Percentiles rank a stretch among this genome's conserved stretches.
Conservation (phyloP, 73 alveolate genomes). For the Blepharisma japonicum region DNA sequence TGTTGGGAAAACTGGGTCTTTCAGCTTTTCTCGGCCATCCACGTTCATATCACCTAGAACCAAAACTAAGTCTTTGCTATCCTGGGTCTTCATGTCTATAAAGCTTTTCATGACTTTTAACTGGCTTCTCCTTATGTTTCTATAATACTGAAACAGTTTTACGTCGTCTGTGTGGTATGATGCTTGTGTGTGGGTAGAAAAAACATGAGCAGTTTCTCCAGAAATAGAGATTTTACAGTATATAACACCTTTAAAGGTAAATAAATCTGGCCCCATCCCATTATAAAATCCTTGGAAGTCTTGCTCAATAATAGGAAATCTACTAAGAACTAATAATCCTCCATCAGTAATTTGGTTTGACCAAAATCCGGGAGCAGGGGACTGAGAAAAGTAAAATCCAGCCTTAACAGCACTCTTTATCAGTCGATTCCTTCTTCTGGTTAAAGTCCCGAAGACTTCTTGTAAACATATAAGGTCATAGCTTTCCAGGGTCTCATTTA, state of each 20-base stretch:
- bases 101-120: background rate
- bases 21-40: constrained; percentile 26
- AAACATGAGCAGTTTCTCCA: background rate
- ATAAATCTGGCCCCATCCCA: background rate
- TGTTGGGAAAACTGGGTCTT: constrained; percentile 5
- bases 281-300: background rate
- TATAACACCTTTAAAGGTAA: constrained; percentile 12
- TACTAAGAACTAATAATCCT: background rate
- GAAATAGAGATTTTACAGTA: background rate
- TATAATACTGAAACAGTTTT: background rate
- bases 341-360: background rate
- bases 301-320: constrained; percentile 6
- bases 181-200: constrained; percentile 9
- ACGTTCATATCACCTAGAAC: constrained; percentile 15
- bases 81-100: background rate
- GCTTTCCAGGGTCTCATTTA: constrained; percentile 41
- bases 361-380: background rate
- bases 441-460: constrained; percentile 79
- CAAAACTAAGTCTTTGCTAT: background rate
- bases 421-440: constrained; percentile 57
- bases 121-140: constrained; percentile 7
- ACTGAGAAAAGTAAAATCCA: background rate
- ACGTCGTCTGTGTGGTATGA: background rate
- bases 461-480: constrained; percentile 84
- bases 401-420: background rate